Base-by-base conservation (phyloP, 345 rosid species). In the Eucalyptus viminalis region DNA sequence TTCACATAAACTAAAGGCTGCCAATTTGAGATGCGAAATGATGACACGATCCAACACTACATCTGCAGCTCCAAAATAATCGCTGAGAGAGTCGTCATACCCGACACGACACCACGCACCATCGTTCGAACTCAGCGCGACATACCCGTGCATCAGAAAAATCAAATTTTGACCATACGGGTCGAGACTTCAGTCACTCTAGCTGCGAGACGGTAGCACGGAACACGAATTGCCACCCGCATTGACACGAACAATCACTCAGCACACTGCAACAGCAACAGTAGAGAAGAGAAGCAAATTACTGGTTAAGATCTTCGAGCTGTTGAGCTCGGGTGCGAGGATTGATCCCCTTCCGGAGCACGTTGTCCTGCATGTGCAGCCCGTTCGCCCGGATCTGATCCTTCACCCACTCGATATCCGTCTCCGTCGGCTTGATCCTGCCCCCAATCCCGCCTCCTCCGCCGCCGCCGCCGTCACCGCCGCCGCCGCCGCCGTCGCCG, bases 241-340 rank as follows among this genome's bases (percentile, higher is more conserved):
- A 76, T 40, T 76, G 47, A 76, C 29, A 21, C 47, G 85, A 40
- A 1, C 85, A 40, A 40, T 0, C 85, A 76, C 56, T 62, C 37
- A 65, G 14, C 51, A 50, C 49, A 51, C 62, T 11, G 47, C 13
- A 49, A 49, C 56, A 27, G 88, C 86, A 89, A 29, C 81, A 31
- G 14, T 8, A 37, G 67, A 45, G 58, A 45, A 76, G 12, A 45
- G 60, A 60, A 65, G 56, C 88, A n/a, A 91, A 91, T 93, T 93
- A 97, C 99, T 94, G 94, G 56, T 86, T 87, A 51, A 97, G 99
- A 96, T 96, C 99, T 65, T 93, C 91, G 51, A 98, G 95, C 91
- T 98, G 99, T 89, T 97, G 98, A 91, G 93, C 97, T 62, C 99
- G 92, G 44, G 99, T 95, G 58, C 99, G 96, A 45, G 99, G 99